phyloP scores from a whole-genome alignment of 1,139 yeast species.

The Debaryomyces robertsiae region DNA sequence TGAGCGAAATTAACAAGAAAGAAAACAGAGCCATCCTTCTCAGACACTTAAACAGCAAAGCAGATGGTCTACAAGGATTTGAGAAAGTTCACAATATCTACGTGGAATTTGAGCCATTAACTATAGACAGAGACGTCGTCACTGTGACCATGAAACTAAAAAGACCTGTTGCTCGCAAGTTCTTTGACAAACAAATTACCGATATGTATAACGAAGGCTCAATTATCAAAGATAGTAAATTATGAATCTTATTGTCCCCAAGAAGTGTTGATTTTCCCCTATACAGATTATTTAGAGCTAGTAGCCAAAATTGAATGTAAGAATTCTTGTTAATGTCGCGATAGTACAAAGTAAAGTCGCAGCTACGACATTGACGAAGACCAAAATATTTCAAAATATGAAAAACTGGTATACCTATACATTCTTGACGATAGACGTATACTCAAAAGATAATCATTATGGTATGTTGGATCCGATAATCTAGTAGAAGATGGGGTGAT shows the following conservation, averaged over 20 bases:
- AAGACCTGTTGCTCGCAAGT: constrained; percentile 39
- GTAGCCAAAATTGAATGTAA: neutral
- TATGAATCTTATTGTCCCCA: constrained; percentile 8
- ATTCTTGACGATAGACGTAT: constrained; percentile 4
- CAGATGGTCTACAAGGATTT: constrained; percentile 32
- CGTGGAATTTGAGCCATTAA: constrained; percentile 42
- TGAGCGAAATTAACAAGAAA: constrained; percentile 27
- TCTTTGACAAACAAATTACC: constrained; percentile 26
- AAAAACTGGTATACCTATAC: constrained; percentile 1
- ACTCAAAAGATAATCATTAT: constrained; percentile 4
- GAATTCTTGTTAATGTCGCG: constrained; percentile 1
- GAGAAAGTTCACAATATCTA: constrained; percentile 41
- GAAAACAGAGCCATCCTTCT: constrained; percentile 30
- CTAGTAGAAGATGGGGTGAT: no score
- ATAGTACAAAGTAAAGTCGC: constrained; percentile 3
- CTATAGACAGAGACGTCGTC: constrained; percentile 38
- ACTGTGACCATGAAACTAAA: constrained; percentile 47
- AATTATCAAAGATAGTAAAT: constrained; percentile 23
- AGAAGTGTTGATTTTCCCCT: neutral
- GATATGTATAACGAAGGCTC: constrained; percentile 32
- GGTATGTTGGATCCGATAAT: constrained; percentile 15
- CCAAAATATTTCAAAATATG: constrained; percentile 6
- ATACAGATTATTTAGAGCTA: neutral
- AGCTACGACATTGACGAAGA: constrained; percentile 9
- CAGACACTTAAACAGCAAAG: constrained; percentile 30